Conservation (phyloP, 192 early-diverging fungal genomes). For the Powellomyces hirtus region DNA sequence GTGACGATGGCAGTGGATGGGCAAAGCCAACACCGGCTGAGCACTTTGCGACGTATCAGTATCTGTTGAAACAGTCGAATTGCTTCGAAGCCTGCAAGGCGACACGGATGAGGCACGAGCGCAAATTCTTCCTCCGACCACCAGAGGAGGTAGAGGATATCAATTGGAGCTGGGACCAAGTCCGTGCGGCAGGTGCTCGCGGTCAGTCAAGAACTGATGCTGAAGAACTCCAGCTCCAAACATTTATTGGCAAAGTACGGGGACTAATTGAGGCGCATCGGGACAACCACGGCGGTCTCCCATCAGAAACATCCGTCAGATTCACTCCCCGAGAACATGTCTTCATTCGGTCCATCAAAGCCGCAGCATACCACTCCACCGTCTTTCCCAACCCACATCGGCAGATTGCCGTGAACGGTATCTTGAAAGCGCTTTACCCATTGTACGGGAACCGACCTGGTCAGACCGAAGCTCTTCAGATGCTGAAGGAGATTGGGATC, state of each 20-base stretch:
- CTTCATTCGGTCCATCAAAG: slow-evolving; percentile 34
- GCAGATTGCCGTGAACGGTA: slow-evolving; percentile 26
- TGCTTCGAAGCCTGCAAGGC: slow-evolving; percentile 14
- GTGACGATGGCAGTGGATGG: neutral
- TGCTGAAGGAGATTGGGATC: slow-evolving; percentile 79
- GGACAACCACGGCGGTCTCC: neutral
- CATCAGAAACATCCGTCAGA: neutral
- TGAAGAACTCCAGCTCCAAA: neutral
- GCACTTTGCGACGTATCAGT: slow-evolving; percentile 36
- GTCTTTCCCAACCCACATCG: slow-evolving; percentile 18
- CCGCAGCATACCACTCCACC: slow-evolving; percentile 11
- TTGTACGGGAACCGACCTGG: slow-evolving; percentile 35
- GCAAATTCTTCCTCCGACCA: slow-evolving; percentile 21
- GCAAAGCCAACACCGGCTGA: slow-evolving; percentile 32
- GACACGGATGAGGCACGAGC: neutral
- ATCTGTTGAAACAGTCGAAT: slow-evolving; percentile 15
- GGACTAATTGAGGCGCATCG: slow-evolving; percentile 31
- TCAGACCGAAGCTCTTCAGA: slow-evolving; percentile 51
- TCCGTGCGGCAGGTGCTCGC: neutral
- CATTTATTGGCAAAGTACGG: slow-evolving; percentile 31
- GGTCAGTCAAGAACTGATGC: neutral
- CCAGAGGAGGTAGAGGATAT: slow-evolving; percentile 25
- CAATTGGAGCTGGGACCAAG: slow-evolving; percentile 35
- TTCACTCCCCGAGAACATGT: slow-evolving; percentile 30
- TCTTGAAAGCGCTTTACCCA: slow-evolving; percentile 24